Base-by-base conservation (phyloP, 306 rosid species). In the Cicer arietinum region DNA sequence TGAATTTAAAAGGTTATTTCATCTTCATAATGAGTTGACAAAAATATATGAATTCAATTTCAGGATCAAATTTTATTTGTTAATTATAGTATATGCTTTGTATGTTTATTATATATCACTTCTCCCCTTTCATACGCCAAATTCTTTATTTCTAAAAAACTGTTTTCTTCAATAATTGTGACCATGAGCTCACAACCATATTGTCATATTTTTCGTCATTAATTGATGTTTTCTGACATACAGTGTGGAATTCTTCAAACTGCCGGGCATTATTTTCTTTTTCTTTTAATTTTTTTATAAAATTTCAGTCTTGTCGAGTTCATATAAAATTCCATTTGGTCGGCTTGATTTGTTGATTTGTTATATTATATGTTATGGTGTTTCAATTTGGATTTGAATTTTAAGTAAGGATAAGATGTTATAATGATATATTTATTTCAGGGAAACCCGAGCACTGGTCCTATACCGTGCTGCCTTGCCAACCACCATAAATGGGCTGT, bases 401-500 rank as follows among this genome's bases (percentile, higher is more conserved):
- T 83, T 73, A 85, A 80, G 81, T 73, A 85, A 80, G 91, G 75
- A 81, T 84, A 81, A 81, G 81, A 80, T 79, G 71, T 83, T 73
- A 84, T 86, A 84, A 47, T 90, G 79, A 58, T 60, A 35, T 60
- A 13, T 86, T 53, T 84, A 75, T 84, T 85, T 85, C 75, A 89
- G 92, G 77, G 84, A 82, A 67, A 85, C 71, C 74, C 1, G 59
- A 69, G 88, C 70, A 52, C 73, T 52, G 83, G 83, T 78, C 62
- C 56, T 67, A 77, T 18, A 25, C 77, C 46, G 54, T 63, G 83
- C 79, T 77, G 52, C 84, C 79, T 80, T 74, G 62, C 82, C 80
- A 78, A 74, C 83, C 56, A 79, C 85, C 58, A 77, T 90, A 83
- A 89, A 94, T 94, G 99, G 99, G 99, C 82, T 94, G 99, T 76